Base-by-base conservation (phyloP, 2,329 filamentous ascomycete species). In the Zymoseptoria passerinii region DNA sequence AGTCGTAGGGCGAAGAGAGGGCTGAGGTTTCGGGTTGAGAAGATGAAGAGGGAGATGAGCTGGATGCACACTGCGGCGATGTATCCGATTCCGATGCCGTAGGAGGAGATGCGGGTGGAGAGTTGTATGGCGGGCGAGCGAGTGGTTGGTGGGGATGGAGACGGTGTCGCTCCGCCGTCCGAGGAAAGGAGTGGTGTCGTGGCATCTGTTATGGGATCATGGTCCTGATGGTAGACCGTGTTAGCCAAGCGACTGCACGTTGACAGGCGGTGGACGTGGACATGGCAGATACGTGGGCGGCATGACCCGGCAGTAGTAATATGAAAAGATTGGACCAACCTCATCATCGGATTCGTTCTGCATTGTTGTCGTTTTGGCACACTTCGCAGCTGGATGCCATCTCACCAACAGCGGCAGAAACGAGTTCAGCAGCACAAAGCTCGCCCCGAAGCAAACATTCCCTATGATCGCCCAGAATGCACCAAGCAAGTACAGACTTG, bases 81-180 rank as follows among this genome's bases (percentile, higher is more conserved):
- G 71, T 99, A 99, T 10, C 94, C 94, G 61, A 96, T 95, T 0
- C 92, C 92, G 55, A 97, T 92, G 9, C 94, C 94, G 67, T 88
- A 88, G 2, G 92, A 90, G 0, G 92, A 97, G 62, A 99, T 95
- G 66, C 87, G 85, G 1, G 92, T 96, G 0, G 92, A 96, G 7
- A 97, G 78, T 61, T 84, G 82, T 62, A 97, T 82, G 71, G 92
- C 89, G 70, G 63, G 83, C 77, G 68, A 90, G 80, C 76, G 68
- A 3, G 4, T 4, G 23, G 71, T 68, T 27, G 71, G 65, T 10
- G 54, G 59, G 8, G 72, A 72, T 64, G 61, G 73, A 66, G 57
- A 73, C 63, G 54, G 70, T 69, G 56, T 70, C 55, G 60, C 66
- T 7, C 52, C 28, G 50, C 54, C 60, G 52, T 62, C 57, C 8